Percentiles rank a stretch among this genome's conserved stretches.
Conservation (phyloP, 2,329 filamentous ascomycete genomes). For the Trichoderma polysporum region DNA sequence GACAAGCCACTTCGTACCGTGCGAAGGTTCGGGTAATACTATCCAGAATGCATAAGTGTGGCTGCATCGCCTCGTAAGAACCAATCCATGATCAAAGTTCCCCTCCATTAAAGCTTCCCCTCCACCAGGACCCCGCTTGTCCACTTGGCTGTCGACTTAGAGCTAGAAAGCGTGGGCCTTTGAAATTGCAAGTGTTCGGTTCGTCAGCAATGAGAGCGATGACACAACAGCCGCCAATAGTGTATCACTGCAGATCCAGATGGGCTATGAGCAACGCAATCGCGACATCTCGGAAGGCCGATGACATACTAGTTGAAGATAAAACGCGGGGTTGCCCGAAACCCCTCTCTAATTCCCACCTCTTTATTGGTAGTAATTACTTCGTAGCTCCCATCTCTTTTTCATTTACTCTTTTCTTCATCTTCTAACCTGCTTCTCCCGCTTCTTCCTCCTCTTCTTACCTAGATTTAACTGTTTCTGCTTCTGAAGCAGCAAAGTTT, state of each 20-base stretch:
- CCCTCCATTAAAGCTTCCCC: slow-evolving; percentile 3
- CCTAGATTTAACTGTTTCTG: not conserved
- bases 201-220: not conserved
- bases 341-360: slow-evolving; percentile 1
- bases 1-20: not conserved
- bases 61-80: not conserved
- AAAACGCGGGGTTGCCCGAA: slow-evolving; percentile 1
- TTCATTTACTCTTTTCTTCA: not conserved
- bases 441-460: not conserved
- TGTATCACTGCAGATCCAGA: slow-evolving; percentile 12
- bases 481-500: not conserved
- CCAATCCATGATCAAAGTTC: slow-evolving; percentile 3
- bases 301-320: not conserved
- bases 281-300: slow-evolving; percentile 8
- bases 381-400: not conserved
- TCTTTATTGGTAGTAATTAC: not conserved
- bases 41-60: not conserved
- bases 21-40: not conserved
- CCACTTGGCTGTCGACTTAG: not conserved
- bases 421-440: not conserved
- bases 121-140: slow-evolving; percentile 2
- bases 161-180: slow-evolving; percentile 11
- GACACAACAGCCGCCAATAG: slow-evolving; percentile 11
- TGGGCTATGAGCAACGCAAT: not conserved
- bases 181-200: slow-evolving; percentile 10